A percentile compares a stretch with the other conserved stretches of the same genome.
Conservation (phyloP, 805 yeast species). For the Suhomyces emberorum region DNA sequence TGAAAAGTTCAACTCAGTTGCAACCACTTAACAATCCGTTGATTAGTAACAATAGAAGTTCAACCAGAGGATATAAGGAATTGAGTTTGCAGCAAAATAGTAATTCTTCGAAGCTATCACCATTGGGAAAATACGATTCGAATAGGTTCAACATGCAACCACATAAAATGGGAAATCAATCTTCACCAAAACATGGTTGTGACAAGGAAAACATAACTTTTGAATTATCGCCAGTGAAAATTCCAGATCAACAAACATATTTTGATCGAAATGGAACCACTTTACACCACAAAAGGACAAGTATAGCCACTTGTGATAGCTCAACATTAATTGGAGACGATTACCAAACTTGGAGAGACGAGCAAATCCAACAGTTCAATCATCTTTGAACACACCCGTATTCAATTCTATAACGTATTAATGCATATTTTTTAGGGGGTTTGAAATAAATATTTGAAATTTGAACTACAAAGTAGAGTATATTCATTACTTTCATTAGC, state of each 20-base stretch:
- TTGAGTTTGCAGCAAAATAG: too few species aligned
- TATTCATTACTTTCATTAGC: too few species aligned
- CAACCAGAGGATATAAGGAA: constrained; percentile 1
- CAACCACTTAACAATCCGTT: constrained; percentile 6
- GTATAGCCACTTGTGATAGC: constrained; percentile 28
- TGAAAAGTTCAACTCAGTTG: neutral
- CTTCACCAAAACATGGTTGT: neutral
- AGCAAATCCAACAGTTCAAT: constrained; percentile 23
- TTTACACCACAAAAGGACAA: constrained; percentile 9
- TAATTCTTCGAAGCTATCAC: neutral
- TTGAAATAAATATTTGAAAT: too few species aligned
- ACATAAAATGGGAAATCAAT: neutral
- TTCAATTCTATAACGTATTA: too few species aligned
- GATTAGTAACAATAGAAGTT: neutral
- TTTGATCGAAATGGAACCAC: neutral
- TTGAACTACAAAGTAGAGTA: too few species aligned
- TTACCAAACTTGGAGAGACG: constrained; percentile 39
- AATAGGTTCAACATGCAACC: neutral
- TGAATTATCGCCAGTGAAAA: neutral
- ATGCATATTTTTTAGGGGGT: too few species aligned
- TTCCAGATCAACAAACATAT: neutral
- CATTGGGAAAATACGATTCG: neutral
- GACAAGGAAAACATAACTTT: neutral
- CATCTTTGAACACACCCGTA: too few species aligned
- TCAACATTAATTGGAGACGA: constrained; percentile 41